These are phyloP conservation scores for Quercus tomentella DNA, from an alignment of 331 rosid species.

Conservation along the genomic window DNA sequence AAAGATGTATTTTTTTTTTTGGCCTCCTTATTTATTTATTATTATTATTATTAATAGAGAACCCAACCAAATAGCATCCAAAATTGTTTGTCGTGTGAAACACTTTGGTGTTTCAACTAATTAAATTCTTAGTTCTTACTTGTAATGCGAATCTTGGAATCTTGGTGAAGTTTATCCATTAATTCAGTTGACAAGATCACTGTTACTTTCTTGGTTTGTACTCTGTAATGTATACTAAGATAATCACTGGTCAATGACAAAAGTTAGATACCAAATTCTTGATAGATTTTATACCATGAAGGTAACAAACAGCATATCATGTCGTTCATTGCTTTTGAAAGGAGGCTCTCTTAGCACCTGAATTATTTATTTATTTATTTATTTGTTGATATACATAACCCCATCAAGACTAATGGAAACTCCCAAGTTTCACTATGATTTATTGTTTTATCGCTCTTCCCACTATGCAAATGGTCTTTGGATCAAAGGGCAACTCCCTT, in stretches of 20 bases:
- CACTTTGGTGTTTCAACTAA: neutral
- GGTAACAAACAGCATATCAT: neutral
- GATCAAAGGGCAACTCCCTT: neutral
- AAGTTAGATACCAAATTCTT: neutral
- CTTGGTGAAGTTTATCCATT: neutral
- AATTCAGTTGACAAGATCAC: neutral
- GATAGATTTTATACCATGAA: constrained; percentile 4
- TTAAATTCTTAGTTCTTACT: constrained; percentile 9
- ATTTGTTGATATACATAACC: neutral
- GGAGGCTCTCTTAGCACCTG: neutral
- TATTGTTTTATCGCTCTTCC: neutral
- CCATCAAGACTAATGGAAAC: neutral
- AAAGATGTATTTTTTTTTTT: neutral
- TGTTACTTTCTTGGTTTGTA: neutral
- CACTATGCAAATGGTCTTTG: neutral
- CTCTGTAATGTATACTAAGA: constrained; percentile 5
- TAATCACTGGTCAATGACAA: neutral
- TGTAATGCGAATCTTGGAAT: constrained; percentile 12
- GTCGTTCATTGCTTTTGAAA: neutral
- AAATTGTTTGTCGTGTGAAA: neutral
- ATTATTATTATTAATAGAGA: neutral
- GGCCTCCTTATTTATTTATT: neutral
- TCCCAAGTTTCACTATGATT: neutral
- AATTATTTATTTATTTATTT: neutral
- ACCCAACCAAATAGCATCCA: neutral